Base-by-base conservation (phyloP, 2,329 filamentous ascomycete genomes). In the Ophiostoma novo-ulmi region DNA sequence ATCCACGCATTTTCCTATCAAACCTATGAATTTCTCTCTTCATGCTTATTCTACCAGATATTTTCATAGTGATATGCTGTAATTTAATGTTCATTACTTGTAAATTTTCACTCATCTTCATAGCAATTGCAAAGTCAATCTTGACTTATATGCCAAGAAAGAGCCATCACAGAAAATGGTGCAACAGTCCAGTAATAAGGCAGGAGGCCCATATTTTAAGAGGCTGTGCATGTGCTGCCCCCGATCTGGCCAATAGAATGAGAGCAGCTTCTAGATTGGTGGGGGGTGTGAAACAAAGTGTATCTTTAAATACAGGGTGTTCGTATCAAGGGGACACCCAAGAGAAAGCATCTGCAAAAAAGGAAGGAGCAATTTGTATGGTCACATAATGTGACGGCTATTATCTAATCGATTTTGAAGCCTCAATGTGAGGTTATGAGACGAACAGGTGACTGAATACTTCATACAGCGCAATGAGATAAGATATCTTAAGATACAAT, bases 91-190 rank as follows among this genome's bases (percentile, higher is more conserved):
- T 48, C n/a, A 58, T 58, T 58, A 13, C 22, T 48, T 58, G 52
- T 26, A 22, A 26, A 55, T 26, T 13, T 58, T 7, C 44, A 48
- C 44, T 0, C 44, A 48, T 48, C 20, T 48, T 48, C 22, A 26
- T 11, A 58, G 7, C 52, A 22, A 20, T 55, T 17, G 10, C 11
- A 2, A 6, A 26, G n/a, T 10, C 22, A 26, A 10, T 26, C 7
- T 58, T 58, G 52, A 58, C 52, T 58, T 58, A 13, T 14, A 58
- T 58, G 52, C 52, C 52, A 58, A 58, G 52, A 58, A 58, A 48
- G 41, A 14, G 52, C 52, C 52, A 26, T 26, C 52, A 58, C n/a
- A 10, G 52, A 58, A 58, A 58, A 58, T 58, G 52, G n/a, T 26
- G 26, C n/a, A 58, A 26, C 52, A 14, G 52, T 26, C 52, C 52